phyloP scores from a whole-genome alignment of 805 yeast genomes.

The Zygosaccharomyces lentus region DNA sequence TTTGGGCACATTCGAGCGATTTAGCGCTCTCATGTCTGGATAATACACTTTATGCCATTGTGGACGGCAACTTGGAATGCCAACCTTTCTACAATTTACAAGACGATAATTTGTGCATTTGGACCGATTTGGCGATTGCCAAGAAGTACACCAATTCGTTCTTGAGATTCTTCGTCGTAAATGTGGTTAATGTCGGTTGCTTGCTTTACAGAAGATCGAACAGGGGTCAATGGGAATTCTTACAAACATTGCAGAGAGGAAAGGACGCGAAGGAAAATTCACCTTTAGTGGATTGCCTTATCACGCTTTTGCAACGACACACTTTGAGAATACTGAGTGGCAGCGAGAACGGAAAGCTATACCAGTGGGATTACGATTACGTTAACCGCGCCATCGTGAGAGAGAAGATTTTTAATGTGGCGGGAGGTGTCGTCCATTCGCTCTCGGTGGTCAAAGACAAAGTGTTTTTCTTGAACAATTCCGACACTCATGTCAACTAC shows the following conservation, averaged over 20 bases:
- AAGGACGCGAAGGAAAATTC: conserved; percentile 4
- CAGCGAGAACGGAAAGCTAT: conserved; percentile 21
- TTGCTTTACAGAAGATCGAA: conserved; percentile 18
- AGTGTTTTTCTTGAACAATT: conserved; percentile 14
- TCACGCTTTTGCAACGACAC: conserved; percentile 6
- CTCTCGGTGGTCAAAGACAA: conserved; percentile 5
- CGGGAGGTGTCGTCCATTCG: conserved; percentile 6
- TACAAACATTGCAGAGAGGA: conserved; percentile 9
- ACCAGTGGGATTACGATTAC: conserved; percentile 19
- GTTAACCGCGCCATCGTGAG: conserved; percentile 10
- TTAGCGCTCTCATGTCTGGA: conserved; percentile 14
- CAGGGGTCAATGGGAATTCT: conserved; percentile 22
- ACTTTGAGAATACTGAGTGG: conserved; percentile 17
- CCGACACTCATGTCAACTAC: conserved; percentile 8
- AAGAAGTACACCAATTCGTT: conserved; percentile 15
- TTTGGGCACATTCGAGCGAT: not conserved
- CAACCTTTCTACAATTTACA: conserved; percentile 2
- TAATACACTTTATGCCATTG: conserved; percentile 12
- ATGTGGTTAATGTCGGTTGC: conserved; percentile 22
- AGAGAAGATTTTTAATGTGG: conserved; percentile 2
- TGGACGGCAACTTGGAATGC: conserved; percentile 9
- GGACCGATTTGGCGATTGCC: conserved; percentile 15
- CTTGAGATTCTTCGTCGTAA: conserved; percentile 11
- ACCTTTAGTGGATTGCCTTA: conserved; percentile 17
- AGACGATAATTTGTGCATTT: conserved; percentile 4